phyloP scores from a whole-genome alignment of 371 early-diverging fungal genomes.

The Lichtheimia ornata region DNA sequence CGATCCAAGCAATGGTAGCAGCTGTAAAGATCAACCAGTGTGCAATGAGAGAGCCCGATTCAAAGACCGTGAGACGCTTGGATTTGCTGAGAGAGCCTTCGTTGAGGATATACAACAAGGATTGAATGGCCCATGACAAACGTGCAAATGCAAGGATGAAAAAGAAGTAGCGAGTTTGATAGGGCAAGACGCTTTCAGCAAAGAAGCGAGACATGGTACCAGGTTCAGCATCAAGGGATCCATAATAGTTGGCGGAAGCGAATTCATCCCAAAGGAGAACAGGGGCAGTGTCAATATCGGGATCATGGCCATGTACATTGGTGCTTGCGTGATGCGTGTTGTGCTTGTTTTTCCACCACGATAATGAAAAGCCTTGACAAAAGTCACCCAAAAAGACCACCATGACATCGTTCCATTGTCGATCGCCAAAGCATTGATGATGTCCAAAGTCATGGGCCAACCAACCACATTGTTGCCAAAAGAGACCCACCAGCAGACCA shows the following conservation, averaged over 20 bases:
- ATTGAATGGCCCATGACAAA: constrained; percentile 76
- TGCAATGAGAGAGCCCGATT: constrained; percentile 57
- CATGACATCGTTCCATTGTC: constrained; percentile 62
- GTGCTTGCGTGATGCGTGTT: constrained; percentile 87
- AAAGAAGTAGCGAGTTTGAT: constrained; percentile 82
- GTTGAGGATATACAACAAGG: constrained; percentile 61
- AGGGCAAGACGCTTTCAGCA: constrained; percentile 54
- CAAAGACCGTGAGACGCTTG: constrained; percentile 50
- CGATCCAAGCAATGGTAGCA: constrained; percentile 57
- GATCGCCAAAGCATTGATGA: constrained; percentile 80
- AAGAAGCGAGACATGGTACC: constrained; percentile 64
- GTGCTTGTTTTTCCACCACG: constrained; percentile 92
- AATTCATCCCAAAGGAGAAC: constrained; percentile 84
- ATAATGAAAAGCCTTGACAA: constrained; percentile 77
- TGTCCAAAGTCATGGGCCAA: constrained; percentile 87
- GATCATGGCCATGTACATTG: constrained; percentile 83
- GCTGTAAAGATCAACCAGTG: constrained; percentile 77
- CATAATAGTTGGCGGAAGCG: constrained; percentile 74
- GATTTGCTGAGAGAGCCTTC: constrained; percentile 59
- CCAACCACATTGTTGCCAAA: constrained; percentile 92
- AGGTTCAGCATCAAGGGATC: constrained; percentile 50
- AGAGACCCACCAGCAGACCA: constrained; percentile 69
- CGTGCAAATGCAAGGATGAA: constrained; percentile 82
- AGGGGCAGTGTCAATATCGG: constrained; percentile 89
- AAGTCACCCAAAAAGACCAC: constrained; percentile 79